Base-by-base conservation (phyloP, 208 protist species). In the Trypanosoma melophagium region DNA sequence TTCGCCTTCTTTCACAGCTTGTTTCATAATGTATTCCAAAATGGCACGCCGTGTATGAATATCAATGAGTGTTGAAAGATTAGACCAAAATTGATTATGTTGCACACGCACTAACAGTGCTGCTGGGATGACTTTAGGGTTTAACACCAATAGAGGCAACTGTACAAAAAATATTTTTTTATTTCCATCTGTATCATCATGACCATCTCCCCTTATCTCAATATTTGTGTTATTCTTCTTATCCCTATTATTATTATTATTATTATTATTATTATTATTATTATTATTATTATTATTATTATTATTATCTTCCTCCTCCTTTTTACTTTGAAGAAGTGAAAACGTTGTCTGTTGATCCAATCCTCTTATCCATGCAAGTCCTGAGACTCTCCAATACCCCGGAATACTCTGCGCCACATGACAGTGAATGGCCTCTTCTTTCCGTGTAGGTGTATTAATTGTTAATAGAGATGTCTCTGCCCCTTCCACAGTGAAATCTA, bases 121-220 rank as follows among this genome's bases (percentile, higher is more conserved):
- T 9, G 52, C 38, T 3, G 69, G 69, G 50, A 63, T 40, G 38
- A 55, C 25, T 58, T 60, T 68, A 38, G 19, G 24, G 42, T 63
- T 60, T 3, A 74, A 54, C 14, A 68, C 69, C 22, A 74, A 47
- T 17, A 74, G 28, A 21, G 61, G 60, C 31, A 74, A 42, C 7
- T 55, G 44, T 7, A 74, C 0, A 42, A 22, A 38, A 53, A 54
- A 52, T 14, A 49, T 38, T 40, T 38, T 66, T 47, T 22, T 8
- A 54, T 38, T 40, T 21, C 51, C 24, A 45, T 17, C 25, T 31
- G 17, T 56, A 38, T 49, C 35, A 7, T 38, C 31, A 28, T 25
- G 17, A 2, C 19, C 42, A 47, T 57, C 3, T 12, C 19, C 52
- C 19, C n/a, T 24, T 12, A 7, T 52, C 17, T 31, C 40, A 25